Conservation (phyloP, 345 rosid genomes). For the Gossypium rotundifolium region DNA sequence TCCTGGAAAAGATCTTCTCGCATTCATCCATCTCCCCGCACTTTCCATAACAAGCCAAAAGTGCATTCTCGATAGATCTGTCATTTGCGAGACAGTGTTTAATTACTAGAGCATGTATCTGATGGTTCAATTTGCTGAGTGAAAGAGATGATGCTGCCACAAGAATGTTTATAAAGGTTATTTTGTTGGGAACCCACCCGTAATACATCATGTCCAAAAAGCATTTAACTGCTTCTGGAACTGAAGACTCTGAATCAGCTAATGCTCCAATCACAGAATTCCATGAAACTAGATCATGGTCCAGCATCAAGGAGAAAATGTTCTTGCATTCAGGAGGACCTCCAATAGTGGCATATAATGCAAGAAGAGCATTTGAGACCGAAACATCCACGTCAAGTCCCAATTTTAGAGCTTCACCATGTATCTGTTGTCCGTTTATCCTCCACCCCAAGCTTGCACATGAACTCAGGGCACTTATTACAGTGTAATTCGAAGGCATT, state of each 20-base stretch:
- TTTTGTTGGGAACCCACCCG: slow-evolving; percentile 59
- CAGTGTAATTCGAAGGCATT: slow-evolving; percentile 51
- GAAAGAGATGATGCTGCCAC: slow-evolving; percentile 58
- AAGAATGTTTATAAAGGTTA: slow-evolving; percentile 68
- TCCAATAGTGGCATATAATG: slow-evolving; percentile 59
- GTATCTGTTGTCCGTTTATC: slow-evolving; percentile 57
- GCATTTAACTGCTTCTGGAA: slow-evolving; percentile 41
- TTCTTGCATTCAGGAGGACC: slow-evolving; percentile 42
- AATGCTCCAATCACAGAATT: slow-evolving; percentile 76
- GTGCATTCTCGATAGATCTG: slow-evolving; percentile 65
- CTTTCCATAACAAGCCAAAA: slow-evolving; percentile 83
- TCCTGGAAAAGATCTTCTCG: slow-evolving; percentile 71
- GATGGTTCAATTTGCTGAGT: slow-evolving; percentile 39
- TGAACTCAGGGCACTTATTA: slow-evolving; percentile 80
- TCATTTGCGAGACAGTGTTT: slow-evolving; percentile 47
- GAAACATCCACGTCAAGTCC: slow-evolving; percentile 78
- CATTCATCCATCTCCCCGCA: slow-evolving; percentile 66
- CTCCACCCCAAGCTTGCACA: slow-evolving; percentile 73
- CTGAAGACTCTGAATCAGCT: slow-evolving; percentile 48
- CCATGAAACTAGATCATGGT: slow-evolving; percentile 85
- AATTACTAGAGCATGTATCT: slow-evolving; percentile 59
- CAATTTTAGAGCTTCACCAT: slow-evolving; percentile 57
- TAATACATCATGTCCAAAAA: slow-evolving; percentile 54
- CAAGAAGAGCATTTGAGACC: slow-evolving; percentile 80
- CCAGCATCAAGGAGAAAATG: slow-evolving; percentile 61